Percentiles rank a stretch among this genome's conserved stretches.
Conservation (phyloP, 1,284 basidiomycete species). For the Puccinia hordei region DNA sequence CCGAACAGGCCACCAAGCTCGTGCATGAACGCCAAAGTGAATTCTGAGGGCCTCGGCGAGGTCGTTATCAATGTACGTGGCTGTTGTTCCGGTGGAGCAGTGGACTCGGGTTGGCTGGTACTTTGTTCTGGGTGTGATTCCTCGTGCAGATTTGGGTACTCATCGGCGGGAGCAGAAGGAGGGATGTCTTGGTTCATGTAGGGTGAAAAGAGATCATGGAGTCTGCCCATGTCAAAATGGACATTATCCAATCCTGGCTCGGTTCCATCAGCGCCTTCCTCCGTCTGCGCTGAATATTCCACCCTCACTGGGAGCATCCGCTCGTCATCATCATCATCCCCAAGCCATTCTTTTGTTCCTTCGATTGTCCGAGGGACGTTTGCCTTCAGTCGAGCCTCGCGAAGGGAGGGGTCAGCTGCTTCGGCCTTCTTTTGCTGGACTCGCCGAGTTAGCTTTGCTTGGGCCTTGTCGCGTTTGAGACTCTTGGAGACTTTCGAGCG, state of each 20-base stretch:
- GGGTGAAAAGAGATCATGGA: constrained; percentile 37
- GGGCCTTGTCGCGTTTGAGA: constrained; percentile 30
- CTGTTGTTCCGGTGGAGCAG: constrained; percentile 59
- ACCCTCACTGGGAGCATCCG: constrained; percentile 42
- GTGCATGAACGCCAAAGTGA: constrained; percentile 49
- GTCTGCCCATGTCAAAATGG: constrained; percentile 44
- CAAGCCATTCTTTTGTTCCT: constrained; percentile 41
- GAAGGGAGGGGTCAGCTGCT: constrained; percentile 26
- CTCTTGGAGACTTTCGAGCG: constrained; percentile 28
- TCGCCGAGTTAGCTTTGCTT: constrained; percentile 26
- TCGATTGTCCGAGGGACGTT: constrained; percentile 44
- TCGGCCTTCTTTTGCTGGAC: constrained; percentile 38
- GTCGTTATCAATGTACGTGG: constrained; percentile 45
- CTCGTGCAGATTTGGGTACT: constrained; percentile 58
- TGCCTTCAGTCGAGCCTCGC: constrained; percentile 17
- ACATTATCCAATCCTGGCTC: constrained; percentile 28
- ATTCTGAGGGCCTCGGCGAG: constrained; percentile 41
- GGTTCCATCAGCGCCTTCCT: constrained; percentile 9
- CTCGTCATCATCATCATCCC: constrained; percentile 34
- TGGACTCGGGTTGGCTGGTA: constrained; percentile 64
- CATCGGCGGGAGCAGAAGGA: constrained; percentile 55
- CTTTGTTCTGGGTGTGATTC: constrained; percentile 56
- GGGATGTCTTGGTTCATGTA: constrained; percentile 52
- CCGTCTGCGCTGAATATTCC: constrained; percentile 10
- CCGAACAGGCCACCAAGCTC: constrained; percentile 90